phyloP scores from a whole-genome alignment of 1,284 basidiomycete species.

The Porphyrellus sp. region DNA sequence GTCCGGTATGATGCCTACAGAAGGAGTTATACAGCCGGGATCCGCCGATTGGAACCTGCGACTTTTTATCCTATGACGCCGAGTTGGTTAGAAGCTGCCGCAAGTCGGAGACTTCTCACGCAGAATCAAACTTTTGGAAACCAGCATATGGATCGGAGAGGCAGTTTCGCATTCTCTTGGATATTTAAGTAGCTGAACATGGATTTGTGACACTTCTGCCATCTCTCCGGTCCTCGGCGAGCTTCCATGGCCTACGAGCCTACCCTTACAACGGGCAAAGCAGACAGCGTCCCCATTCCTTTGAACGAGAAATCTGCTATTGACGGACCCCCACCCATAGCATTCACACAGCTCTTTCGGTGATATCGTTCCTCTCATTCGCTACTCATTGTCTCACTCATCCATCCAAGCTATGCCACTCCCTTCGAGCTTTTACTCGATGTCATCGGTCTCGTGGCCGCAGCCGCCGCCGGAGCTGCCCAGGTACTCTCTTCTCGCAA shows the following conservation, averaged over 20 bases:
- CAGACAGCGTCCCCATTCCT: neutral
- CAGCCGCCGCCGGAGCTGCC: constrained; percentile 69
- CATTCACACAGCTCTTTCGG: constrained; percentile 25
- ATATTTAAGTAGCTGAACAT: neutral
- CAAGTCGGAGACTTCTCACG: too few species aligned
- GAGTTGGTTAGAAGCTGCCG: too few species aligned
- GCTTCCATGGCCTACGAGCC: neutral
- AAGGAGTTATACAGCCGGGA: too few species aligned
- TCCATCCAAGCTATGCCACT: constrained; percentile 40
- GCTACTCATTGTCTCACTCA: constrained; percentile 3
- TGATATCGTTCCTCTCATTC: constrained; percentile 5
- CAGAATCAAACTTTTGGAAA: too few species aligned
- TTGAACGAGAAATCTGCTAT: neutral
- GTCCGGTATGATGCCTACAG: too few species aligned
- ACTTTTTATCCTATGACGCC: too few species aligned
- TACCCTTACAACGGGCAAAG: neutral
- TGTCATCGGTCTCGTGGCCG: constrained; percentile 61
- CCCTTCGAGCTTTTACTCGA: constrained; percentile 66
- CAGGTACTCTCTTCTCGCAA: constrained; percentile 47
- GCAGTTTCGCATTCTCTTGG: neutral
- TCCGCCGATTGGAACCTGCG: too few species aligned
- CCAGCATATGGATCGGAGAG: too few species aligned
- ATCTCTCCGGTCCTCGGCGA: neutral
- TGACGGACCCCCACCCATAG: constrained; percentile 3
- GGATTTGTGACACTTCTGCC: too few species aligned